Percentiles rank a stretch among this genome's conserved stretches.
These are phyloP conservation scores for Isochrysis galbana DNA, from an alignment of 78 protist species.

Conservation along the genomic window DNA sequence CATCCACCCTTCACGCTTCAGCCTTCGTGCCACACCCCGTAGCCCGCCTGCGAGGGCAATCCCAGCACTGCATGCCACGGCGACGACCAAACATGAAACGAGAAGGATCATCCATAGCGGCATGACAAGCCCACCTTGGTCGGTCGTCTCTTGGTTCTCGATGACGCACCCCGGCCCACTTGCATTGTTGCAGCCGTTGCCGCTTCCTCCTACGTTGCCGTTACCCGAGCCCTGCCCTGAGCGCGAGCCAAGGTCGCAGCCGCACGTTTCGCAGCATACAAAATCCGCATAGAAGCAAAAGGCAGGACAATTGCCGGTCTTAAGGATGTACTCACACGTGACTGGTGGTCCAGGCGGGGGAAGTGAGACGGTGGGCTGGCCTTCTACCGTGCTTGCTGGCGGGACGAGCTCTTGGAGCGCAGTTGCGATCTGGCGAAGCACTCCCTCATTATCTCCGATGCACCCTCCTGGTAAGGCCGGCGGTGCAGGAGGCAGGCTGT, in stretches of 20 bases:
- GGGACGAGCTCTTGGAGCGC: neutral
- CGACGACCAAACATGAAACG: neutral
- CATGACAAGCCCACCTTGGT: neutral
- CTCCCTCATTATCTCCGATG: neutral
- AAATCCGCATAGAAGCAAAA: neutral
- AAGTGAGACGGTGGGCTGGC: neutral
- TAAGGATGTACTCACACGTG: neutral
- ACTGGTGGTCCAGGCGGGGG: neutral
- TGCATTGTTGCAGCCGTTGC: no score
- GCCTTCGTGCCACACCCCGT: neutral
- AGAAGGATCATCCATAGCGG: neutral
- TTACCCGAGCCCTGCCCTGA: no score
- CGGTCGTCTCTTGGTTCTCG: neutral
- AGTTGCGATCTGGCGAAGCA: neutral
- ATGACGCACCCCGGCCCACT: neutral
- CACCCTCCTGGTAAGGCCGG: neutral
- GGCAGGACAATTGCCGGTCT: neutral
- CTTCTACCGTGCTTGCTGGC: no score
- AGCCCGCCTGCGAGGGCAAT: neutral
- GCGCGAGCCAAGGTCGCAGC: neutral
- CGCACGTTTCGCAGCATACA: neutral
- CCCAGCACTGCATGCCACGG: neutral
- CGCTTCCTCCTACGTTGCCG: no score
- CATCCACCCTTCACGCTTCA: neutral
- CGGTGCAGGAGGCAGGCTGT: neutral